Conservation (phyloP, 164 flowering plant genomes). For the Sextonia rubra region DNA sequence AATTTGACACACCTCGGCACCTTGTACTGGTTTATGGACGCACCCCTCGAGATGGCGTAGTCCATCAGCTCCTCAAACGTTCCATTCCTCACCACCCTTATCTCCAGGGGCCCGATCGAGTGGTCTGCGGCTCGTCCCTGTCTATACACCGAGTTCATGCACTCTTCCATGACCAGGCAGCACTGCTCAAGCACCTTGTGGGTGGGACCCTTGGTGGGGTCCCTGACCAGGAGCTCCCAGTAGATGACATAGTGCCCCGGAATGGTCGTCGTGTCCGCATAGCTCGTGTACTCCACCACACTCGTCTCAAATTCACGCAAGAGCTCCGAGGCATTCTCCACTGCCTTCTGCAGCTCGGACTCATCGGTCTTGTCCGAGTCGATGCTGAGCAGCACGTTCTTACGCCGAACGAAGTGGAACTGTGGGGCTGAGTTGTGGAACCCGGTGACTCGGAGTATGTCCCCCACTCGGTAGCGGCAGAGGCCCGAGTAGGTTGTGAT, state of each 20-base stretch:
- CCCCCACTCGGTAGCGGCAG: constrained; percentile 65
- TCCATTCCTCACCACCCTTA: constrained; percentile 57
- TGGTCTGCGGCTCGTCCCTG: constrained; percentile 59
- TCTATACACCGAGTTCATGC: constrained; percentile 71
- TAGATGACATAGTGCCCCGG: constrained; percentile 81
- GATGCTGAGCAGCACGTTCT: constrained; percentile 67
- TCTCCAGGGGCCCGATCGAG: constrained; percentile 74
- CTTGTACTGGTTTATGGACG: constrained; percentile 80
- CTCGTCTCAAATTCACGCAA: constrained; percentile 38
- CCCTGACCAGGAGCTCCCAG: constrained; percentile 57
- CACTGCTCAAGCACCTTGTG: constrained; percentile 39
- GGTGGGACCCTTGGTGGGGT: constrained; percentile 26
- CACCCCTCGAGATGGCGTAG: constrained; percentile 74
- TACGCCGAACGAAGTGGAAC: constrained; percentile 54
- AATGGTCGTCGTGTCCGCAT: constrained; percentile 54
- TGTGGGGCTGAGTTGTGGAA: constrained; percentile 68
- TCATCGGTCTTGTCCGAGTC: constrained; percentile 84
- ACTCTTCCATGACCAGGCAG: constrained; percentile 70
- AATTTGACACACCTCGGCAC: constrained; percentile 72
- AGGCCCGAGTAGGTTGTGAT: constrained; percentile 68
- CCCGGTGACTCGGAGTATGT: constrained; percentile 57
- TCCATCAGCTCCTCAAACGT: constrained; percentile 88
- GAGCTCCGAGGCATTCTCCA: constrained; percentile 41
- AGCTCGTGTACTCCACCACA: constrained; percentile 76
- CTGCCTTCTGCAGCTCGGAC: constrained; percentile 59